Base-by-base conservation (phyloP, 2,329 filamentous ascomycete genomes). In the Fusarium nodosum region DNA sequence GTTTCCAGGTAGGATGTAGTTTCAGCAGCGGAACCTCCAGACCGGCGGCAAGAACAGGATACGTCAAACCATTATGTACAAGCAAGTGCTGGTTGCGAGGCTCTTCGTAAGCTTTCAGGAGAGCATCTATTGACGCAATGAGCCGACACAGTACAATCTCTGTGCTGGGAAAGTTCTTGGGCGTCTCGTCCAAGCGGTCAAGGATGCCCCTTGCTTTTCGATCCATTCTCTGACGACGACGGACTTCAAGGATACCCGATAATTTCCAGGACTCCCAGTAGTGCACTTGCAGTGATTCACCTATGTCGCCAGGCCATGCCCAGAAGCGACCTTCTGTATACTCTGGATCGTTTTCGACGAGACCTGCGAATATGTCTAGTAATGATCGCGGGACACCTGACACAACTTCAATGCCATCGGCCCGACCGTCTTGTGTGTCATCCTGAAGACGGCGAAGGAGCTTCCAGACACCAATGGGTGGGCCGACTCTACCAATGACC, bases 191-290 rank as follows among this genome's bases (percentile, higher is more conserved):
- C 3, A 26, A 46, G 4, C 20, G 22, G 2, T 18, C 34, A 0
- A n/a, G 45, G 0, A 71, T 46, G 2, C 60, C 69, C 26, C 57
- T 53, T 18, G 50, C 56, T 1, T 58, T 66, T 1, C 58, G 61
- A 3, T 59, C 48, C 44, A 74, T 26, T 10, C 72, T 61, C 5
- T n/a, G 47, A 12, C 72, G 70, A 12, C 72, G 66, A 3, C 72
- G 65, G 2, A 74, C 41, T 16, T 74, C 70, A 2, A 74, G 56
- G 4, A 74, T 72, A 2, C 63, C 72, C 1, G 72, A 60, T 3
- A 73, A 38, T 7, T 66, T 47, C 72, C 72, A 74, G 26, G 70
- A 68, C 39, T 74, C 72, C 72, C 72, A 74, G 2, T 62, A 60
- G 24, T 74, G 70, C 10, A 56, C 54, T 11, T 73, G 72, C 0